Conservation (phyloP, 2,329 filamentous ascomycete species). For the Apiospora kogelbergensis region DNA sequence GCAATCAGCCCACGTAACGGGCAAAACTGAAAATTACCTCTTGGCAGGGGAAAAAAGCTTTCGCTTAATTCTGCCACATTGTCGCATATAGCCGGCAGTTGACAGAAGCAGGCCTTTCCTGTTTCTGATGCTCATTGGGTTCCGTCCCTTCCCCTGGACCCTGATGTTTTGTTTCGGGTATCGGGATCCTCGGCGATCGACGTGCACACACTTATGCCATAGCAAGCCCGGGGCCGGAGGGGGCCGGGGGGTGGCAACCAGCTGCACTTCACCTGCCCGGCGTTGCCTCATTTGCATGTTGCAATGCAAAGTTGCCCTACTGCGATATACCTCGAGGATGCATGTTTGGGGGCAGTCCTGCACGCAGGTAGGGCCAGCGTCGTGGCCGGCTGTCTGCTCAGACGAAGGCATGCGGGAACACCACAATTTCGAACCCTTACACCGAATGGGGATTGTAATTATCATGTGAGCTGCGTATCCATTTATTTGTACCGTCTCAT, state of each 20-base stretch:
- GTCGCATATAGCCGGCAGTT: neutral
- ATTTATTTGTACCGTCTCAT: neutral
- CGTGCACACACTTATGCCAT: neutral
- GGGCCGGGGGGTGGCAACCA: neutral
- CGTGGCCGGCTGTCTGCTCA: neutral
- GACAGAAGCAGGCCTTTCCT: neutral
- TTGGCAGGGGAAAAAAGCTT: neutral
- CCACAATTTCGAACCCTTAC: neutral
- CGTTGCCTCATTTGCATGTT: neutral
- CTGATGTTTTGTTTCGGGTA: neutral
- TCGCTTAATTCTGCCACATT: neutral
- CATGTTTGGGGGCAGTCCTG: too few relatives aligned
- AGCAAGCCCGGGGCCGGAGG: neutral
- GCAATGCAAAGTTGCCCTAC: neutral
- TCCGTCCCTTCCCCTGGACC: neutral
- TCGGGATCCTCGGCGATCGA: neutral
- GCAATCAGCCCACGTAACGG: neutral
- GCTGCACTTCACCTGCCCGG: neutral
- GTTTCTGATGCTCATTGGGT: neutral
- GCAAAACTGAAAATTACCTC: neutral
- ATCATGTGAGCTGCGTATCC: neutral
- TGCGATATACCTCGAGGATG: too few relatives aligned
- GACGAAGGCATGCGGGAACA: neutral
- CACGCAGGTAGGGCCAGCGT: neutral
- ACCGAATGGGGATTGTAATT: neutral